Percentiles rank a stretch among this genome's conserved stretches.
Conservation (phyloP, 2,329 filamentous ascomycete genomes). For the Pseudogymnoascus sp. region DNA sequence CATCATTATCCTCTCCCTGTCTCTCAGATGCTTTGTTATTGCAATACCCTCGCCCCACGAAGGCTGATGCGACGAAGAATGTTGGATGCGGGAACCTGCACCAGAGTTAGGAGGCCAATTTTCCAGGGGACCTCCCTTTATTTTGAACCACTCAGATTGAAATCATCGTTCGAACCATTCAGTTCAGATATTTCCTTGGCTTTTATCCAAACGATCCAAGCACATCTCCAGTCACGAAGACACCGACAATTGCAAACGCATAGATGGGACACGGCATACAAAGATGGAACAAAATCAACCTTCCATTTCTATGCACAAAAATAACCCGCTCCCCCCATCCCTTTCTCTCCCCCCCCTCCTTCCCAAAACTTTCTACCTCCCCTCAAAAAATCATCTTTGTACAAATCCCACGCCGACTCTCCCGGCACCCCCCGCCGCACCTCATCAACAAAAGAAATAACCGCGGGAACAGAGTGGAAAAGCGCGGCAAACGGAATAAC, state of each 20-base stretch:
- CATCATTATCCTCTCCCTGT: not conserved
- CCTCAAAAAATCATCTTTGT: not conserved
- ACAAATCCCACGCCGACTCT: slow-evolving; percentile 5
- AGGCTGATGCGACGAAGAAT: too few species aligned
- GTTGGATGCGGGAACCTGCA: not conserved
- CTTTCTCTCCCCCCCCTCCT: slow-evolving; percentile 13
- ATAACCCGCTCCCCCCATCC: slow-evolving; percentile 34
- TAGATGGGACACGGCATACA: not conserved
- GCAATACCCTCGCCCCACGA: too few species aligned
- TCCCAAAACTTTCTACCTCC: not conserved
- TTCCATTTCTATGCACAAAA: slow-evolving; percentile 9
- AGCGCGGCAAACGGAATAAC: not conserved
- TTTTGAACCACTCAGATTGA: not conserved
- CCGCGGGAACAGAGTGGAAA: not conserved
- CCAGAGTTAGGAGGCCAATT: not conserved
- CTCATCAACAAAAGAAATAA: not conserved
- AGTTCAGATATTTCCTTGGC: not conserved
- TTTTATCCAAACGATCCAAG: not conserved
- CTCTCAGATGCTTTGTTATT: not conserved
- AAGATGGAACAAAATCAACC: not conserved
- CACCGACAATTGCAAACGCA: not conserved
- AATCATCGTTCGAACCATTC: not conserved
- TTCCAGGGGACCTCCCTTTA: not conserved
- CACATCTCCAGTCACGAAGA: not conserved
- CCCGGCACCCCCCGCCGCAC: not conserved